Base-by-base conservation (phyloP, 352 stramenopile species). In the Phytopythium ostracodes region DNA sequence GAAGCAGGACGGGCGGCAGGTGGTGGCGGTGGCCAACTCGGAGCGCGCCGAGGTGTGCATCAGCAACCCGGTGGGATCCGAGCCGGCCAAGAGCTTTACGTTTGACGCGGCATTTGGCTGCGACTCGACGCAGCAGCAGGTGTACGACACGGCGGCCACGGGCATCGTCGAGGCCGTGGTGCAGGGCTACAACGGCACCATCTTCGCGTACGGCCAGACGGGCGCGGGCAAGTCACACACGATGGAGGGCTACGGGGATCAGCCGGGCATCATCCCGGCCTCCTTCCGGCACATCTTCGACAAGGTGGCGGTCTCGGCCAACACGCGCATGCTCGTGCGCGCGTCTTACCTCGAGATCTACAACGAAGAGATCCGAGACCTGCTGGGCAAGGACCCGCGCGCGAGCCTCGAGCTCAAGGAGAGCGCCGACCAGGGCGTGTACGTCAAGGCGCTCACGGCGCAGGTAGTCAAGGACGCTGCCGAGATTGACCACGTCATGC, bases 301-400 rank as follows among this genome's bases (percentile, higher is more conserved):
- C 65, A 90, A 91, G 60, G 77, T 92, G 40, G 81, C 84, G 17
- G 93, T 92, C 62, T 87, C 85, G 17, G 91, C 89, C 42, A 96
- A 96, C 67, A 96, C 98, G 56, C 96, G 98, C 66, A 99, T 98
- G 67, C 79, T 99, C 31, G 96, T 99, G 25, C 85, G 95, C 43
- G 89, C 95, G 43, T 98, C 86, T 11, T 99, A 98, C 66, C 79
- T 98, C 31, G 96, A 99, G 74, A 98, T 99, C 67, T 99, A 99
- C 79, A 98, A 98, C 67, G 96, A 99, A 79, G 93, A 99, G 68
- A 98, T 99, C 65, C 77, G 92, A 25, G 96, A 99, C 67, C 72
- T 99, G 36, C 71, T 99, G 36, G 89, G 83, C 22, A 93, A 90
- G 59, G 84, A 97, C 59, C 80, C 81, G 0, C 81, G 75, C 27